These are phyloP conservation scores for Pichia rugopelliculosa DNA, from an alignment of 805 yeast genomes.

Conservation along the genomic window DNA sequence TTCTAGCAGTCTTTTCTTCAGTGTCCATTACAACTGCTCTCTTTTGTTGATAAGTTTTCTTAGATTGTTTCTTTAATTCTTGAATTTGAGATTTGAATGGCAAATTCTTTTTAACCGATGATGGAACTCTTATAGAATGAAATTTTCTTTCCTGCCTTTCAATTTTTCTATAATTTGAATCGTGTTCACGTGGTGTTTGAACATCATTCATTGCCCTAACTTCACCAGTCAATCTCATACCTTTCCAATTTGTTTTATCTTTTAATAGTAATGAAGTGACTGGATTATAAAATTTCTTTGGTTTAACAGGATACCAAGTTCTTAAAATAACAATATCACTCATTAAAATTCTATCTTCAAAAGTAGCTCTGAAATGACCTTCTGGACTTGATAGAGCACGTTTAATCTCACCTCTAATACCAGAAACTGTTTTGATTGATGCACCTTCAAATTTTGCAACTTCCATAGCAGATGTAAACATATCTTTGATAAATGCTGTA, in stretches of 20 bases:
- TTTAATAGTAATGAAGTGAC: constrained; percentile 79
- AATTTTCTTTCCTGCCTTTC: constrained; percentile 81
- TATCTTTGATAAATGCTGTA: constrained; percentile 95
- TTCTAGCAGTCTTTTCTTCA: constrained; percentile 89
- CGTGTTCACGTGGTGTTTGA: constrained; percentile 46
- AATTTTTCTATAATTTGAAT: constrained; percentile 54
- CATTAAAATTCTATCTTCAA: constrained; percentile 89
- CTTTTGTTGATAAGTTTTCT: constrained; percentile 71
- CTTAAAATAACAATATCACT: constrained; percentile 84
- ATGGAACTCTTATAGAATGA: constrained; percentile 85
- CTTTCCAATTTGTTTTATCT: constrained; percentile 85
- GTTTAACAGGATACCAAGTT: constrained; percentile 94
- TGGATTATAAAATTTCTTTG: constrained; percentile 89
- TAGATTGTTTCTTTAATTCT: constrained; percentile 80
- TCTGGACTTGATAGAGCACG: constrained; percentile 91
- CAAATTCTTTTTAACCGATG: constrained; percentile 59
- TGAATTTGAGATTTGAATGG: constrained; percentile 92
- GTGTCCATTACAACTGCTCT: constrained; percentile 92
- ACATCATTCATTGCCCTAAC: constrained; percentile 71
- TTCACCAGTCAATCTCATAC: constrained; percentile 93
- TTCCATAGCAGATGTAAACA: constrained; percentile 88
- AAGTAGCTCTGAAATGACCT: constrained; percentile 92
- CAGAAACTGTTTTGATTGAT: constrained; percentile 90
- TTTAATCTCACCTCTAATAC: constrained; percentile 95
- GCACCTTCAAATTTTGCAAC: constrained; percentile 99